Evolutionary conservation across 352 stramenopile genomes (phyloP), one percentile per base, ranked within the genome.

Genomic region (Salisapilia sapeloensis): DNA sequence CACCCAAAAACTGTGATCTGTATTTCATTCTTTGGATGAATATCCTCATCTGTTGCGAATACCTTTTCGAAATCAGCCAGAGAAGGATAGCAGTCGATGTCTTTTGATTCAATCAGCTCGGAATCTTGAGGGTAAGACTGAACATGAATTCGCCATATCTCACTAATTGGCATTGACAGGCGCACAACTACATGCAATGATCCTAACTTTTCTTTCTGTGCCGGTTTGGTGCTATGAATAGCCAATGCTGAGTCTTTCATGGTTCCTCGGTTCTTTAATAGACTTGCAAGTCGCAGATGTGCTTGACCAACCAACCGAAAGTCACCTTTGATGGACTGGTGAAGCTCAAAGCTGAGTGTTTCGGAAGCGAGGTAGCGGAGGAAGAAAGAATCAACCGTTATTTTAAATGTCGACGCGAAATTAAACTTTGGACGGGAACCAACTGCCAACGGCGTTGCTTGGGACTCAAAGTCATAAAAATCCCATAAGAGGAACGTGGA

Each of bases 391-490:
- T 96, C 86, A 4, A 93, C 75, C 0, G 69, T 90, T 29, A 96
- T 71, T 43, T 92, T 93, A 48, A 92, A 96, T 0, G 66, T 92
- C 9, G 77, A 66, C 6, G 83, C 82, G 35, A 95, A 90, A 44
- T 95, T 92, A 54, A 92, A 96, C 12, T 71, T 56, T 2, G 85
- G 86, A 12, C 57, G 54, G 23, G 39, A 65, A 16, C 87, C 86
- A 8, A 79, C 57, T 9, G 95, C 33, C 20, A 96, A 50, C 16
- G 85, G 58, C 23, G 85, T 96, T 27, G 82, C 74, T 51, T 96
- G 83, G 1, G 80, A 93, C 46, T 96, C 85, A 39, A 93, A 96
- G 43, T 96, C 81, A 43, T 92, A 96, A 39, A 96, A 96, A 38
- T 96, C 87, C 20, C 90, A 81, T 12, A 96, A 41, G 5, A 94